Conservation (phyloP, 2,329 filamentous ascomycete genomes). For the Colletotrichum gloeosporioides region DNA sequence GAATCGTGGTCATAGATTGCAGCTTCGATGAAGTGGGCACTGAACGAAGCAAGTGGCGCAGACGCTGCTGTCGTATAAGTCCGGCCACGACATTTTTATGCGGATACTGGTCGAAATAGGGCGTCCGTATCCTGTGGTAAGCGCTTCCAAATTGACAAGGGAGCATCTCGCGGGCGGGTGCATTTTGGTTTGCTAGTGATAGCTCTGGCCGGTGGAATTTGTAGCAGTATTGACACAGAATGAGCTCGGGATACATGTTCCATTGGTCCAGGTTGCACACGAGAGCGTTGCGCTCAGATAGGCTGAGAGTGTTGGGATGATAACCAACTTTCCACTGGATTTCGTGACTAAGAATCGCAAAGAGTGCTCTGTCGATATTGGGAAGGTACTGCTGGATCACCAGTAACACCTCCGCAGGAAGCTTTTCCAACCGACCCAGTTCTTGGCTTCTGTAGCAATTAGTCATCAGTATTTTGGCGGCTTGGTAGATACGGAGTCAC, state of each 20-base stretch:
- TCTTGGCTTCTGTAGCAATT: background rate
- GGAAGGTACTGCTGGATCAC: background rate
- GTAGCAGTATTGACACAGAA: background rate
- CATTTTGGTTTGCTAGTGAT: too few relatives aligned
- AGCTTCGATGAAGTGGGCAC: background rate
- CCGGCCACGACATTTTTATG: background rate
- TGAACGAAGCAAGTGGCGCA: background rate
- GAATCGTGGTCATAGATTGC: background rate
- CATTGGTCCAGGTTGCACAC: fast-evolving
- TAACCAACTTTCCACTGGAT: background rate
- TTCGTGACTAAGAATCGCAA: fast-evolving
- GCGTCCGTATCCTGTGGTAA: background rate
- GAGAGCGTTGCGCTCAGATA: fast-evolving
- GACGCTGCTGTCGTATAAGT: background rate
- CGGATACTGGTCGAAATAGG: background rate
- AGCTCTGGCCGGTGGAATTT: background rate
- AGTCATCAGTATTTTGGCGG: background rate
- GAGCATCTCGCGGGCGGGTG: too few relatives aligned
- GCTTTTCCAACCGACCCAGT: background rate
- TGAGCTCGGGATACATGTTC: background rate
- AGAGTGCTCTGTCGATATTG: background rate
- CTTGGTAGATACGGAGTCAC: background rate
- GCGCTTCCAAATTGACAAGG: too few relatives aligned
- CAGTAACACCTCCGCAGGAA: background rate
- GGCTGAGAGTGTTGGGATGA: background rate